Evolutionary conservation across 164 flowering plant species (phyloP).

Genomic region (Cinnamomum chago): DNA sequence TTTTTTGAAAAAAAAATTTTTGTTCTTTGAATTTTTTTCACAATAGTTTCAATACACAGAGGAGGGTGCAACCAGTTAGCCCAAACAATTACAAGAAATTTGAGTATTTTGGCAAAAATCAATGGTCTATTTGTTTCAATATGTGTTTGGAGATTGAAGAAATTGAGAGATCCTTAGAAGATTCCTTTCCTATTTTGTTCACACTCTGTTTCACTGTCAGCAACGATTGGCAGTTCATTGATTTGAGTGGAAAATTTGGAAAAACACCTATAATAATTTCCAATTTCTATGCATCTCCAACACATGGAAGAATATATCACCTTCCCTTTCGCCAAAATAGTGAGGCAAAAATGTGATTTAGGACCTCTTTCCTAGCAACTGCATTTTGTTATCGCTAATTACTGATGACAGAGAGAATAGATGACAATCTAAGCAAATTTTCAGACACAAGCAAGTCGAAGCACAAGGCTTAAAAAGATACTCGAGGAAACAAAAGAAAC

Average conservation of each 20-base stretch:
- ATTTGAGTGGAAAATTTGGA: neutral
- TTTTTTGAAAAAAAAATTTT: neutral
- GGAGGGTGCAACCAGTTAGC: neutral
- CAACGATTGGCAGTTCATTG: neutral
- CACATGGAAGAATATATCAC: neutral
- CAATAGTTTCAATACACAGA: neutral
- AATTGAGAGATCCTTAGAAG: no score
- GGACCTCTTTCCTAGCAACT: neutral
- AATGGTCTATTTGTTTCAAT: no score
- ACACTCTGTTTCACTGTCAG: neutral
- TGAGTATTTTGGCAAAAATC: neutral
- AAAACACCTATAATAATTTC: neutral
- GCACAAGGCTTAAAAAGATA: conserved; percentile 65
- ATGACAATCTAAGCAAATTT: neutral
- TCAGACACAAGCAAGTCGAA: conserved; percentile 57
- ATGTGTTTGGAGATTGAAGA: neutral
- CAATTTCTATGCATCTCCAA: neutral
- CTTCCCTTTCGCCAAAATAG: neutral
- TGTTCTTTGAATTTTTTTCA: neutral
- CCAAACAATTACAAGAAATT: neutral
- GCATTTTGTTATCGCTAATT: neutral
- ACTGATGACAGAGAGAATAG: neutral
- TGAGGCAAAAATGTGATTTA: neutral
- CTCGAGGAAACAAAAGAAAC: conserved; percentile 82
- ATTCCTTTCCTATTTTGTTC: no score